Evolutionary conservation across 2,329 filamentous ascomycete genomes (phyloP), one percentile per base, ranked within the genome.

Genomic region (Leptographium wingfieldii): DNA sequence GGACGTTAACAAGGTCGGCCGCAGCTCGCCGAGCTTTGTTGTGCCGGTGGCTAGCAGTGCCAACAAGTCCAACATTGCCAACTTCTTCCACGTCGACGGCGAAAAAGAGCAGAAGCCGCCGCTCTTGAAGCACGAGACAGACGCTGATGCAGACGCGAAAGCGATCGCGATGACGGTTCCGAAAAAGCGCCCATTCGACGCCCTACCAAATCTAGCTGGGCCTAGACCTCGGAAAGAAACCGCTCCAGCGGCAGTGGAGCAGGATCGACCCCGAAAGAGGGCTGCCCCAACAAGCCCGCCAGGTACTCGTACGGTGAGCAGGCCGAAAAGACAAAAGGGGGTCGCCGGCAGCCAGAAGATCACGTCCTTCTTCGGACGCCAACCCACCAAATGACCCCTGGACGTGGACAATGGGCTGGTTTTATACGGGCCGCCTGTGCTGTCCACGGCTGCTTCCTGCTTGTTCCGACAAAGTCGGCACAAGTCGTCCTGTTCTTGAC

Each of bases 1-100:
- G 69, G 92, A 94, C 4, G 92, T 97, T 0, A 92, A 92, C 0
- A 97, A 96, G 73, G 92, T 96, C 0, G 92, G 92, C 6, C 96
- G 95, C 66, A 88, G 95, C 70, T 95, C 88, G 25, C 84, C 90
- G 0, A 81, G 80, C 0, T 96, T 96, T 68, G 80, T 96, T 53
- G 76, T 96, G 1, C 92, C 92, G 0, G 74, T 96, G 40, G 81
- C 88, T 67, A 95, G 88, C 72, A 85, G 83, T 64, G 88, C 92
- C 67, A 96, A 96, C 71, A 96, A 95, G 74, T 84, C 80, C 56
- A 96, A 94, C 65, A 97, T 97, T 71, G 88, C 88, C 54, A 96
- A 96, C 67, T 96, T 96, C 76, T 97, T 97, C 9, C 87, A 83
- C 51, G 77, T 72, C 7, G 65, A 63, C 25, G 69, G 66, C 5